Evolutionary conservation across 768 basidiomycete genomes (phyloP), one percentile per base, ranked within the genome.

Genomic region (Scleroderma bovista): DNA sequence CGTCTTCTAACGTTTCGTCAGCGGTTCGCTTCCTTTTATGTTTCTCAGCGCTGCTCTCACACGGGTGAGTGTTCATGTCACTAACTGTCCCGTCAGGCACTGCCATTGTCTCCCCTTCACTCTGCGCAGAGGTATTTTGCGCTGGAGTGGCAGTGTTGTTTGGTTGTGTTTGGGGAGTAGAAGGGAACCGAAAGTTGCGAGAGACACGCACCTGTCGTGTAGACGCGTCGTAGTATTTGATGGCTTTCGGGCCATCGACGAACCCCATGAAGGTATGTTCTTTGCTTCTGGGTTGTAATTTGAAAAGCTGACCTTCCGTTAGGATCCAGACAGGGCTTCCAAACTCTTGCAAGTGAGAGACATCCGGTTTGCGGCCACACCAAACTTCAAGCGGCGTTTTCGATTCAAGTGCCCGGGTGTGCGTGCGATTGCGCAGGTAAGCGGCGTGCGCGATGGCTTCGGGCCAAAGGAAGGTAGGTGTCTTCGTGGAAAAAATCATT

Each of bases 361-460:
- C 34, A 38, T 9, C 23, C 4, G 38, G 38, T 40, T 20, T 17
- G 5, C 3, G 17, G 3, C 38, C 38, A 40, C 17, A 22, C 5
- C n/a, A n/a, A n/a, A n/a, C n/a, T 17, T 40, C 17, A 17, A 19
- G 12, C 12, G 19, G 38, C 19, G 38, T 40, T 20, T 9, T 19
- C 6, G 9, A 9, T 15, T 31, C 8, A 2, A 50, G 29, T 26
- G 42, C 42, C 42, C 42, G 0, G 12, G 22, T 44, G 3, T 19
- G 48, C 15, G 33, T 24, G 4, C 10, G 32, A 48, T 70, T 71
- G 26, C 58, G 51, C 1, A 71, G 15, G 48, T 70, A 67, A 6
- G 39, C 48, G 1, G 66, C 56, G 33, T 70, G 55, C 1, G 41
- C 16, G 16, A 62, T 62, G 9, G 38, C 38, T 17, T 40, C 12